phyloP scores from a whole-genome alignment of 2,329 filamentous ascomycete genomes.

The Colletotrichum tamarilloi region DNA sequence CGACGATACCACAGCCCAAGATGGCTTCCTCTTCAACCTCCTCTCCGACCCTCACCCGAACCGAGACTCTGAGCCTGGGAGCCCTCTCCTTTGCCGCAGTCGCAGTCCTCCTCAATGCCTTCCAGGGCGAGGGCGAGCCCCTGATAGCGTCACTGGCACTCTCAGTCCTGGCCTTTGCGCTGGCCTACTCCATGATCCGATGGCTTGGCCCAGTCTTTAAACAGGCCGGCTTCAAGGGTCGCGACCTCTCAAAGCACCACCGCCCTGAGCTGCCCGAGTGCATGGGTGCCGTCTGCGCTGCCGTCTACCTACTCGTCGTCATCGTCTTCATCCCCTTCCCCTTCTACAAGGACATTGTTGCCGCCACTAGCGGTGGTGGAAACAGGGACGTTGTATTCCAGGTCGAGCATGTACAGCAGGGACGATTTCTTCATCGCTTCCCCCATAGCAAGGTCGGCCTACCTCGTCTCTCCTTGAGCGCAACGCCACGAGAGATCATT shows the following conservation, averaged over 20 bases:
- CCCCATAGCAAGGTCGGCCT: constrained; percentile 86
- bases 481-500: neutral
- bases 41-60: constrained; percentile 58
- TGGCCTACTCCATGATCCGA: constrained; percentile 86
- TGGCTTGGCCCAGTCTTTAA: constrained; percentile 95
- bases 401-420: constrained; percentile 79
- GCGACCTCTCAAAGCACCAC: constrained; percentile 80
- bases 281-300: constrained; percentile 93
- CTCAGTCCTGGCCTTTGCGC: constrained; percentile 84
- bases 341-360: constrained; percentile 98
- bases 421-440: constrained; percentile 89
- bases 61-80: constrained; percentile 66
- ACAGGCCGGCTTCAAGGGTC: constrained; percentile 87
- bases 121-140: constrained; percentile 87
- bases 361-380: constrained; percentile 91
- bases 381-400: constrained; percentile 88
- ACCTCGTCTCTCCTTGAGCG: neutral
- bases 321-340: constrained; percentile 96
- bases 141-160: constrained; percentile 89
- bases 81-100: constrained; percentile 76
- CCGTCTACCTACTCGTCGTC: constrained; percentile 89
- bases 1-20: constrained; percentile 33
- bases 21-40: constrained; percentile 44
- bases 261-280: constrained; percentile 89
- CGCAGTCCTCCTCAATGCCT: constrained; percentile 81